Evolutionary conservation across 2,329 filamentous ascomycete species (phyloP).

Genomic region (Chrysosporium queenslandicum): DNA sequence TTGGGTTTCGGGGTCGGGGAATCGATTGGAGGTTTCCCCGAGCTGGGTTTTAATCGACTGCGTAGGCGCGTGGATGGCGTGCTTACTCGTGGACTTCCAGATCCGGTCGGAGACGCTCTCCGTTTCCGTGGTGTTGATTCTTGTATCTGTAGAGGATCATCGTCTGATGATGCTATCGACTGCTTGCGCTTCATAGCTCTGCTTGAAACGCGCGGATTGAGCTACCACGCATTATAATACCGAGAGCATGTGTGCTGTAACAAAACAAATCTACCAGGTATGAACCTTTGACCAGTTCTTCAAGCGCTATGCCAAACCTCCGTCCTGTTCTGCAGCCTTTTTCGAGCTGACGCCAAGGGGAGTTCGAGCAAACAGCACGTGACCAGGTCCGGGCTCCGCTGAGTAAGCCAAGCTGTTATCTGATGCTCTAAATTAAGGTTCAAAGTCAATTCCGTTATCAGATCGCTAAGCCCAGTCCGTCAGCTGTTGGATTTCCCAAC

Average conservation of each 20-base stretch:
- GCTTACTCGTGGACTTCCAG: slow-evolving; percentile 21
- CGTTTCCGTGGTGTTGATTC: slow-evolving; percentile 34
- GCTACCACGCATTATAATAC: background rate
- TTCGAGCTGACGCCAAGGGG: background rate
- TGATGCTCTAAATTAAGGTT: background rate
- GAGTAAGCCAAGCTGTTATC: background rate
- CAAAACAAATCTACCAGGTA: no score
- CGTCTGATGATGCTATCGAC: slow-evolving; percentile 28
- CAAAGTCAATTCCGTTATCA: slow-evolving; percentile 9
- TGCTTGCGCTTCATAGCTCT: slow-evolving; percentile 35
- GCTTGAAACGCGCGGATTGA: background rate
- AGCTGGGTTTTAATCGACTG: slow-evolving; percentile 24
- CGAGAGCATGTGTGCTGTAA: no score
- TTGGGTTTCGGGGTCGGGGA: slow-evolving; percentile 32
- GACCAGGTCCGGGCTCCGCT: background rate
- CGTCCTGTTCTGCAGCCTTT: no score
- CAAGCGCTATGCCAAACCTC: no score
- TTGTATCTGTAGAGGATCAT: slow-evolving; percentile 24
- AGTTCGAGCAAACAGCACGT: slow-evolving; percentile 12
- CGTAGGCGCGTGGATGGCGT: slow-evolving; percentile 20
- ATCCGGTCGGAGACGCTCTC: slow-evolving; percentile 22
- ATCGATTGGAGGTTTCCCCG: slow-evolving; percentile 22
- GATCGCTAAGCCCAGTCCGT: background rate
- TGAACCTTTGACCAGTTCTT: no score
- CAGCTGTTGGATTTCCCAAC: background rate